phyloP scores from a whole-genome alignment of 108 stramenopile species.

The Fragilariopsis cylindrus region DNA sequence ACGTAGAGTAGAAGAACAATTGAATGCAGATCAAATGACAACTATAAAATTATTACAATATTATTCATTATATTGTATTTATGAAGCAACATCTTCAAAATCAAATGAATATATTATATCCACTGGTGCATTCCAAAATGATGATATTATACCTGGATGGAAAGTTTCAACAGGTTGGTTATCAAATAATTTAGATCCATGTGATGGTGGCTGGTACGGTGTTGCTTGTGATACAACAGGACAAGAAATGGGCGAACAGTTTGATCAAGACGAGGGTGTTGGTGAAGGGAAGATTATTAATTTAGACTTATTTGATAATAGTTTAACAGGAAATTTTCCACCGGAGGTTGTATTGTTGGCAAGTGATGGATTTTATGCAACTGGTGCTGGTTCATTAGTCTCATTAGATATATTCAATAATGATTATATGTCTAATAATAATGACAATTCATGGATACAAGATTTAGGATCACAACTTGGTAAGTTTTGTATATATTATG shows the following conservation, averaged over 20 bases:
- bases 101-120: conserved; percentile 19
- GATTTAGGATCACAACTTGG: conserved; percentile 29
- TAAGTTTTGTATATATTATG: not conserved
- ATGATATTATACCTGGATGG: conserved; percentile 31
- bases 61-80: conserved; percentile 31
- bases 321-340: conserved; percentile 40
- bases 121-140: not conserved
- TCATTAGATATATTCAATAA: conserved; percentile 30
- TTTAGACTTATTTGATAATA: conserved; percentile 31
- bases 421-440: conserved; percentile 32
- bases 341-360: conserved; percentile 31
- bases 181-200: conserved; percentile 27
- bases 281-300: conserved; percentile 20
- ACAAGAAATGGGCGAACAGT: no score
- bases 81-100: conserved; percentile 16
- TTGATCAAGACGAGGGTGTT: no score
- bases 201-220: conserved; percentile 34
- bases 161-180: conserved; percentile 13
- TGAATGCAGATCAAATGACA: conserved; percentile 9
- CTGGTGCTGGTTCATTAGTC: conserved; percentile 28
- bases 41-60: conserved; percentile 33
- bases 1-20: conserved; percentile 18
- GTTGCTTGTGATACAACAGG: conserved; percentile 18
- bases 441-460: conserved; percentile 32
- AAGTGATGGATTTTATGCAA: conserved; percentile 27